phyloP scores from a whole-genome alignment of 2,329 filamentous ascomycete species.

The Diaporthe sp. region DNA sequence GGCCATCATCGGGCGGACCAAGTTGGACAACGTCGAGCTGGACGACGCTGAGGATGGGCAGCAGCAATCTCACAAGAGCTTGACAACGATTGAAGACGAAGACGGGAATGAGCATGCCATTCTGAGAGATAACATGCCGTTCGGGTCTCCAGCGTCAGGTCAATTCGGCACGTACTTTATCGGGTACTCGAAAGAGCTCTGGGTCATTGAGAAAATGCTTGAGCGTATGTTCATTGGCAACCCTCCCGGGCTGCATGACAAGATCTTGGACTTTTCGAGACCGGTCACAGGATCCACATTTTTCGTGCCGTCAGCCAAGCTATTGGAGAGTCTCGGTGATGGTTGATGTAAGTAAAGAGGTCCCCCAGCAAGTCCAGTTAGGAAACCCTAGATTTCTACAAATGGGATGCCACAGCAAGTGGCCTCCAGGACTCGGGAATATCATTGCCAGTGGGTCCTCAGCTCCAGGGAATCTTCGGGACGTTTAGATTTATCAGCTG shows the following conservation, averaged over 20 bases:
- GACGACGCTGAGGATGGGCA: not conserved
- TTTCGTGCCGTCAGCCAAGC: slow-evolving; percentile 1
- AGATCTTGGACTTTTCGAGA: not conserved
- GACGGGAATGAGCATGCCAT: not conserved
- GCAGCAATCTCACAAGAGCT: slow-evolving; percentile 7
- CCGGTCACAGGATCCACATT: not conserved
- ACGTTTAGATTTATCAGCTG: not conserved
- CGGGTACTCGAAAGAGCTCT: not conserved
- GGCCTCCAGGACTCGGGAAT: no score
- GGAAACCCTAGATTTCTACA: not conserved
- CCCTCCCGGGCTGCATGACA: slow-evolving; percentile 2
- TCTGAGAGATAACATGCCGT: slow-evolving; percentile 8
- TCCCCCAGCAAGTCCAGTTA: not conserved
- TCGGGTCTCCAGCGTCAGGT: not conserved
- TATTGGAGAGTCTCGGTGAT: not conserved
- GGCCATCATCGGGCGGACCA: slow-evolving; percentile 10
- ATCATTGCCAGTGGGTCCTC: not conserved
- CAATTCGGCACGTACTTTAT: slow-evolving; percentile 12
- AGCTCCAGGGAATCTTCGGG: not conserved
- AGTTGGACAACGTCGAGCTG: not conserved
- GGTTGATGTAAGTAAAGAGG: not conserved
- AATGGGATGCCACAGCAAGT: not conserved
- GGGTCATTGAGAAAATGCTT: slow-evolving; percentile 12
- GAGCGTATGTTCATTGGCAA: not conserved
- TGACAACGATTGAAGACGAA: not conserved